These are phyloP conservation scores for Ustilago cynodontis DNA, from an alignment of 1,284 basidiomycete genomes.

Conservation along the genomic window DNA sequence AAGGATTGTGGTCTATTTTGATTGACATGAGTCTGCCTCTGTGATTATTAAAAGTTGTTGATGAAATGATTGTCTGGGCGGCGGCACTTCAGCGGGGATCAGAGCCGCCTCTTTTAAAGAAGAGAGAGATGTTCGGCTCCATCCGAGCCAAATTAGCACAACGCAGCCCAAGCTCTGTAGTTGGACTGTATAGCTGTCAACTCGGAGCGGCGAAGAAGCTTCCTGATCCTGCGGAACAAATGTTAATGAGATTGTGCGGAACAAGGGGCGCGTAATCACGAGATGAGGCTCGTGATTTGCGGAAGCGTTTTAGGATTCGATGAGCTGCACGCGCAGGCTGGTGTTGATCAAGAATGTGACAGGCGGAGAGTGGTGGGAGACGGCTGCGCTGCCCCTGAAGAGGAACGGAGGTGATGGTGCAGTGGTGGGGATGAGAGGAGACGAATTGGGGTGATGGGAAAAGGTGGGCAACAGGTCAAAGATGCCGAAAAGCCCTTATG, in stretches of 20 bases:
- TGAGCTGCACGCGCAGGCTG: conserved; percentile 18
- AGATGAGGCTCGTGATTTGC: conserved; percentile 13
- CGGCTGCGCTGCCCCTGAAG: background rate
- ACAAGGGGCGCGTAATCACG: conserved; percentile 8
- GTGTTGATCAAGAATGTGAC: conserved; percentile 18
- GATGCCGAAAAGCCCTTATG: background rate
- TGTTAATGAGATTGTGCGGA: conserved; percentile 29
- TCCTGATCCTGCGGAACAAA: conserved; percentile 1
- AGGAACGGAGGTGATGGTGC: background rate
- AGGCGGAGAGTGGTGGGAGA: conserved; percentile 21
- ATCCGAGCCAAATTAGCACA: background rate
- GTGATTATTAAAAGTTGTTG: background rate
- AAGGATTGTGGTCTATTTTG: background rate
- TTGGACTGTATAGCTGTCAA: conserved; percentile 1
- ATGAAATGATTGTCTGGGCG: background rate
- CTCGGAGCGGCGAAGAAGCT: too few species aligned
- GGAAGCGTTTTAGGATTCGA: conserved; percentile 2
- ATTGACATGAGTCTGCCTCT: background rate
- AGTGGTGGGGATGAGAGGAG: background rate
- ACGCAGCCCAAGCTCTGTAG: background rate
- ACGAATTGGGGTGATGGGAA: background rate
- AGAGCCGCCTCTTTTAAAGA: conserved; percentile 3
- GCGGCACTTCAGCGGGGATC: background rate
- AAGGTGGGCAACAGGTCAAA: background rate
- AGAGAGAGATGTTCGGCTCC: background rate